A percentile compares a stretch with the other conserved stretches of the same genome.
phyloP scores from a whole-genome alignment of 805 yeast species.

The Scheffersomyces lignosus region DNA sequence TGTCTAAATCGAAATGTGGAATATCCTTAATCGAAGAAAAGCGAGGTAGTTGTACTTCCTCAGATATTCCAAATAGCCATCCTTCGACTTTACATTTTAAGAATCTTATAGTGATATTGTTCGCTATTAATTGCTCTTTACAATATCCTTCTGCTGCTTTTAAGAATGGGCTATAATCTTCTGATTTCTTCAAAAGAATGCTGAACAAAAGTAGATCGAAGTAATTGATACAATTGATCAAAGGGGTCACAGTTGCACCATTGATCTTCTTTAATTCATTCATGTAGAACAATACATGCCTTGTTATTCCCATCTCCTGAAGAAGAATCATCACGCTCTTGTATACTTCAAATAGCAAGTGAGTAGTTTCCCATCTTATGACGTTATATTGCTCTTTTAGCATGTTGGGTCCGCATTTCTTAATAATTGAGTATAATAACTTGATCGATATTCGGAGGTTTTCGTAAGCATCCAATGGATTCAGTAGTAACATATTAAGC shows the following conservation, averaged over 20 bases:
- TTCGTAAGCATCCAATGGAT: constrained; percentile 28
- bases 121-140: no score
- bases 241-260: constrained; percentile 23
- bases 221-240: constrained; percentile 17
- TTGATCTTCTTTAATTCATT: constrained; percentile 48
- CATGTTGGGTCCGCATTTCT: constrained; percentile 29
- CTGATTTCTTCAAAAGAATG: neutral
- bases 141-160: no score
- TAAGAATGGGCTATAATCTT: no score
- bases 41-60: no score
- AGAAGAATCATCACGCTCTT: constrained; percentile 37
- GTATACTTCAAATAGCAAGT: constrained; percentile 38
- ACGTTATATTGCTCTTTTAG: constrained; percentile 19
- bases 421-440: constrained; percentile 52
- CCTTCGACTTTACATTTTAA: no score
- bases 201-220: constrained; percentile 12
- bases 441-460: constrained; percentile 52
- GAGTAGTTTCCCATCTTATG: constrained; percentile 38
- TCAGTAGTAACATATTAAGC: constrained; percentile 15
- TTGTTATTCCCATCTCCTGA: constrained; percentile 53
- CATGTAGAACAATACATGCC: constrained; percentile 56
- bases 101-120: no score
- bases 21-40: neutral
- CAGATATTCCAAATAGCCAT: no score
- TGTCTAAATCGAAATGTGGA: neutral